Evolutionary conservation across 306 rosid species (phyloP).

Genomic region (Boehmeria nivea): DNA sequence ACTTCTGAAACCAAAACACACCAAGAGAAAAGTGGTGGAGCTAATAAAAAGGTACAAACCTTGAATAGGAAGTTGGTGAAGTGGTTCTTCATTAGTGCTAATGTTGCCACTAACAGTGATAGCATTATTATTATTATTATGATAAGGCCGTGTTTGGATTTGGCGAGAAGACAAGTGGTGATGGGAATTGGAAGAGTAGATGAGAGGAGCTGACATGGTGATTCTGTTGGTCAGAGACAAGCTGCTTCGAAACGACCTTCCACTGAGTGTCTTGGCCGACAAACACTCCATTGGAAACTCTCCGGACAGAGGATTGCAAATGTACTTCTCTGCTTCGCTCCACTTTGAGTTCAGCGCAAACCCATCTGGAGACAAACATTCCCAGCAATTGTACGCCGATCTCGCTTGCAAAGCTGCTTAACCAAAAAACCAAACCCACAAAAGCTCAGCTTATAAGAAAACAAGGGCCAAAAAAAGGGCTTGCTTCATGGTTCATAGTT

Average conservation of each 20-base stretch:
- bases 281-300: constrained; percentile 91
- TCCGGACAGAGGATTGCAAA: constrained; percentile 91
- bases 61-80: constrained; percentile 48
- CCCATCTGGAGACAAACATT: constrained; percentile 76
- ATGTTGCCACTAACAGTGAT: too few relatives aligned
- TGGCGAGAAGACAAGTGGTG: constrained; percentile 25
- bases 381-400: constrained; percentile 59
- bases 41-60: constrained; percentile 41
- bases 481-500: neutral
- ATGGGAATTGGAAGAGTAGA: constrained; percentile 29
- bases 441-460: neutral
- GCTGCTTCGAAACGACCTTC: constrained; percentile 59
- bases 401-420: constrained; percentile 87
- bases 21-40: too few relatives aligned
- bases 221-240: constrained; percentile 36
- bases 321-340: constrained; percentile 94
- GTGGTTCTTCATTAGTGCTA: constrained; percentile 23
- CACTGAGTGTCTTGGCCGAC: constrained; percentile 85
- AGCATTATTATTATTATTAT: too few relatives aligned
- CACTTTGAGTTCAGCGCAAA: constrained; percentile 89
- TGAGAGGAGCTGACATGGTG: constrained; percentile 70
- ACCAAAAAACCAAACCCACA: constrained; percentile 14
- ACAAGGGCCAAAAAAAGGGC: neutral
- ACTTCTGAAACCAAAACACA: too few relatives aligned
- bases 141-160: constrained; percentile 7